Conservation (phyloP, 1,284 basidiomycete genomes). For the Somion occarium region DNA sequence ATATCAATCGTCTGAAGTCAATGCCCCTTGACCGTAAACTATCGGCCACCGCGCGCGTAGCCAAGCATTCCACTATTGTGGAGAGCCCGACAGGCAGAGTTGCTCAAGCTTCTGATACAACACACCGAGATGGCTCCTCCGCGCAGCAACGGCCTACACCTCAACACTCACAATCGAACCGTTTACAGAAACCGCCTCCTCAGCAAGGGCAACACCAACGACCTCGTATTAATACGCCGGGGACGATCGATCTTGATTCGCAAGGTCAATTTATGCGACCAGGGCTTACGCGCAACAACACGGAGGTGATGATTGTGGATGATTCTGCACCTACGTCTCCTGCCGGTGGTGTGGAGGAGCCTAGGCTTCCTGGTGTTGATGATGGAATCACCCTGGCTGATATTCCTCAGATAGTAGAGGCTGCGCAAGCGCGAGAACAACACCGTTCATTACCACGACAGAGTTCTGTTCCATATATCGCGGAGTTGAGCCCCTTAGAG, state of each 20-base stretch:
- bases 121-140: neutral
- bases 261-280: constrained; percentile 64
- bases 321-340: constrained; percentile 74
- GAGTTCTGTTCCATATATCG: constrained; percentile 75
- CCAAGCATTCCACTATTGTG: constrained; percentile 93
- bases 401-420: constrained; percentile 90
- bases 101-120: constrained; percentile 58
- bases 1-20: constrained; percentile 92
- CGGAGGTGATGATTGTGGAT: constrained; percentile 86
- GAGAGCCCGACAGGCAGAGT: constrained; percentile 92
- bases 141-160: constrained; percentile 14
- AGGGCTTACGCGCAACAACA: constrained; percentile 76
- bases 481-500: constrained; percentile 82
- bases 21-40: constrained; percentile 93
- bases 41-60: constrained; percentile 87
- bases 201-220: constrained; percentile 36
- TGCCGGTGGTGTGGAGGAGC: constrained; percentile 36
- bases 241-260: constrained; percentile 30
- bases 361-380: constrained; percentile 39
- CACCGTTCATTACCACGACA: constrained; percentile 74
- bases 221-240: constrained; percentile 34
- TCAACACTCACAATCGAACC: constrained; percentile 13
- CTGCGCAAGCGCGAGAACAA: constrained; percentile 85
- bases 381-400: constrained; percentile 95
- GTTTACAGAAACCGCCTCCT: constrained; percentile 10